Evolutionary conservation across 169 alveolate genomes (phyloP), one percentile per base, ranked within the genome.

Genomic region (Plasmodium vivax): DNA sequence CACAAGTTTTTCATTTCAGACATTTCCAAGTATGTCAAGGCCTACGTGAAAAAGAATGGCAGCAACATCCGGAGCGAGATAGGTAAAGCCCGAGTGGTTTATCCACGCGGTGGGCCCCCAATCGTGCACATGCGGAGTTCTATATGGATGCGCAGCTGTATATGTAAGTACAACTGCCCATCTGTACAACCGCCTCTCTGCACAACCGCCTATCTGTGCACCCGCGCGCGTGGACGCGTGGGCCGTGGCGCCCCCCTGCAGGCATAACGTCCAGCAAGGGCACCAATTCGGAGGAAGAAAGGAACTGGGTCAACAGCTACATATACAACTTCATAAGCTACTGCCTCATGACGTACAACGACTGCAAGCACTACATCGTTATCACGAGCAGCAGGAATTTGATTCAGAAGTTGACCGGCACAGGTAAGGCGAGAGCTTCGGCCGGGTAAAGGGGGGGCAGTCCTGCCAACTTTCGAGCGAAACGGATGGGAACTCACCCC

Each of bases 261-360:
- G 93, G 93, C 43, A 87, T 87, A 51, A 87, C 93, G 45, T 75
- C 93, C 27, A 87, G 71, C 32, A 12, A 54, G 54, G 81, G 30
- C 4, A 77, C 87, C 23, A 87, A 75, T 47, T 87, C 87, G 36
- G 87, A 87, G 9, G 93, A 87, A 75, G 93, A 87, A 77, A 75
- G 85, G 62, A 75, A 71, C 43, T 87, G 93, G 93, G 45, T 75
- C 10, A 87, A 87, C 71, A 87, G 93, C 62, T 87, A 87, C 47
- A 87, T 87, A 36, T 87, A 87, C 68, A 87, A 87, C 82, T 87
- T 87, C 68, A 87, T 87, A 87, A 87, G 85, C 82, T 79, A 87
- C 36, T 87, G 93, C 10, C 51, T 87, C 45, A 77, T 56, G 38
- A 71, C 85, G 73, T 87, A 87, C 62, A 47, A 87, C 30, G 93